Percentiles rank a stretch among this genome's conserved stretches.
Evolutionary conservation across 2,329 filamentous ascomycete genomes (phyloP).

Genomic region (Aspergillus candidus): DNA sequence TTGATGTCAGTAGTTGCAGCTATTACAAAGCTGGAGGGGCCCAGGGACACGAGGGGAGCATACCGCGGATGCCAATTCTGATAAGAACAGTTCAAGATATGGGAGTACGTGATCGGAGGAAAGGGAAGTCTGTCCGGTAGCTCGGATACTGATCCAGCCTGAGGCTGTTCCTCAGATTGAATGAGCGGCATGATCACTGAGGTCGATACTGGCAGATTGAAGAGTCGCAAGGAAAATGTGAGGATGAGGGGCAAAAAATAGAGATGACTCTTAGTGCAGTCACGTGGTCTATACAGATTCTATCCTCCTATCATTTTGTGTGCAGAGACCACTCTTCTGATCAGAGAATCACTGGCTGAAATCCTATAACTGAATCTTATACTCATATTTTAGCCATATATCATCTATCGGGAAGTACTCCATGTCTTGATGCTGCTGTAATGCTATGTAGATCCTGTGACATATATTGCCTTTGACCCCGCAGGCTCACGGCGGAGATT

Average conservation of each 20-base stretch:
- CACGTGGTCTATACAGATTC: no score
- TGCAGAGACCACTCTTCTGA: no score
- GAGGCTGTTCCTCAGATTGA: constrained; percentile 15
- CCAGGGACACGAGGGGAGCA: constrained; percentile 10
- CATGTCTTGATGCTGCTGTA: no score
- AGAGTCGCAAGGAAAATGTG: background rate
- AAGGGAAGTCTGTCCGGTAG: constrained; percentile 54
- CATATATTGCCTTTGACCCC: no score
- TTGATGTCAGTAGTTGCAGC: constrained; percentile 7
- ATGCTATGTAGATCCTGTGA: no score
- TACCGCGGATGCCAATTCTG: constrained; percentile 82
- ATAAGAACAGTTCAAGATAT: constrained; percentile 93
- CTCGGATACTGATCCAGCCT: constrained; percentile 11
- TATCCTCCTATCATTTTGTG: no score
- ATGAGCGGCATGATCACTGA: constrained; percentile 24
- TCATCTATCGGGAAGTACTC: no score
- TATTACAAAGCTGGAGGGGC: background rate
- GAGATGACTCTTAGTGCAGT: no score
- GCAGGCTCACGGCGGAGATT: background rate
- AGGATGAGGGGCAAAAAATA: constrained; percentile 3
- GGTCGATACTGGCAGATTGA: constrained; percentile 1
- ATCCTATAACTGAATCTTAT: no score
- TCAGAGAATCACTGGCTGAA: no score
- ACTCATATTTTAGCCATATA: background rate
- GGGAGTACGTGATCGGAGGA: constrained; percentile 73